phyloP scores from a whole-genome alignment of 2,329 filamentous ascomycete genomes.

The Bipolaris sorokiniana region DNA sequence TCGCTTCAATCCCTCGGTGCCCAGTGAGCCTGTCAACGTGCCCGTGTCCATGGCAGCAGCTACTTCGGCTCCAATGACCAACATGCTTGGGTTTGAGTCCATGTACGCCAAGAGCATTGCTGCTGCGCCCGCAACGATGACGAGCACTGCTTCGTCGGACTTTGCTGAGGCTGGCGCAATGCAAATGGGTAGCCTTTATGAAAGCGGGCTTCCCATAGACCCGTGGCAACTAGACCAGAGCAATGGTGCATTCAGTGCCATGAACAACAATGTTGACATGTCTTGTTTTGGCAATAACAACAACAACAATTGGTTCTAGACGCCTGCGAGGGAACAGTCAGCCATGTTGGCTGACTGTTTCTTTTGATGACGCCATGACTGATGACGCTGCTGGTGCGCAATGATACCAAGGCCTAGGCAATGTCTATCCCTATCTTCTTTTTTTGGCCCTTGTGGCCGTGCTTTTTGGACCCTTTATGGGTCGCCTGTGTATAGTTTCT shows the following conservation, averaged over 20 bases:
- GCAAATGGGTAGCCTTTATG: conserved; percentile 40
- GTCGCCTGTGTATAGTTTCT: conserved; percentile 48
- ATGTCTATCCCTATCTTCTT: conserved; percentile 31
- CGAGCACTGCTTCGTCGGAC: conserved; percentile 29
- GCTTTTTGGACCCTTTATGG: conserved; percentile 29
- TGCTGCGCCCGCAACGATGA: conserved; percentile 30
- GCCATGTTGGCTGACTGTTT: conserved; percentile 18
- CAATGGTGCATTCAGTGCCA: conserved; percentile 31
- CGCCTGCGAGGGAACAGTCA: conserved; percentile 25
- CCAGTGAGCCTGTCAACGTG: conserved; percentile 30
- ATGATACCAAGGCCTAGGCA: conserved; percentile 30
- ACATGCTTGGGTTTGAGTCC: conserved; percentile 36
- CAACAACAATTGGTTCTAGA: conserved; percentile 44
- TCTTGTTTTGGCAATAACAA: conserved; percentile 34
- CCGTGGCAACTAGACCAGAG: conserved; percentile 42
- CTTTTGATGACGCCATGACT: conserved; percentile 45
- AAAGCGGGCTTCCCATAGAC: conserved; percentile 38
- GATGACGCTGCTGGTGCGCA: conserved; percentile 46
- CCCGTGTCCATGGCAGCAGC: conserved; percentile 37
- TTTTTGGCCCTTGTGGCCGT: conserved; percentile 22
- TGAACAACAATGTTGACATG: conserved; percentile 33
- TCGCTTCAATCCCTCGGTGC: conserved; percentile 34
- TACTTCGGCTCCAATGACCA: conserved; percentile 26
- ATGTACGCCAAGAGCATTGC: conserved; percentile 39
- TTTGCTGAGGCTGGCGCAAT: conserved; percentile 41